These are phyloP conservation scores for Trichophyton simii DNA, from an alignment of 2,329 filamentous ascomycete genomes.

Conservation along the genomic window DNA sequence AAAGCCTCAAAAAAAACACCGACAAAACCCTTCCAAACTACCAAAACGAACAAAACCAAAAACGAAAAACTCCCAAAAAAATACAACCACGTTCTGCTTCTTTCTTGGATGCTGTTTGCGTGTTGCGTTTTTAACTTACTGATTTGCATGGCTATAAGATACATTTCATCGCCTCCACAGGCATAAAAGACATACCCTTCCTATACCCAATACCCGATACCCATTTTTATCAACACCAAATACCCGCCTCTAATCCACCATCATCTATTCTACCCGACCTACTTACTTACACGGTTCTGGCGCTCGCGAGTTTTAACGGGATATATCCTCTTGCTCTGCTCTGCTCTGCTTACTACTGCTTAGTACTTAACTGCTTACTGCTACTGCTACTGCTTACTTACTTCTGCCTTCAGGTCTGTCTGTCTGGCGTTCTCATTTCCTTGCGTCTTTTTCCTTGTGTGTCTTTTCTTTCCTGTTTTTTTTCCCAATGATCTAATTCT, in stretches of 20 bases:
- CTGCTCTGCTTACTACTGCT: too few species aligned
- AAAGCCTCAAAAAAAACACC: background rate
- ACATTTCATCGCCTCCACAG: background rate
- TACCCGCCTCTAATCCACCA: background rate
- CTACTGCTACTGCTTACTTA: background rate
- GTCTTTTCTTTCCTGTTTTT: too few species aligned
- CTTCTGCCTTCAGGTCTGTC: background rate
- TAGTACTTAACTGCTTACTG: too few species aligned
- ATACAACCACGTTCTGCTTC: background rate
- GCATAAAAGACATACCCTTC: background rate
- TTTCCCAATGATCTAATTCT: background rate
- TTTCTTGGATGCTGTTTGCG: background rate
- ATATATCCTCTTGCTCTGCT: background rate
- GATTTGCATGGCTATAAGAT: background rate
- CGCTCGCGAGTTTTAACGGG: background rate
- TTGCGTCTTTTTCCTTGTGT: too few species aligned
- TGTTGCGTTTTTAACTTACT: background rate
- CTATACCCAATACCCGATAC: background rate
- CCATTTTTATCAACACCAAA: background rate
- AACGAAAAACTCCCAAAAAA: background rate
- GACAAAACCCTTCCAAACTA: background rate
- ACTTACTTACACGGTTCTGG: background rate
- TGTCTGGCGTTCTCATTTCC: background rate
- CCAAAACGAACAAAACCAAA: background rate
- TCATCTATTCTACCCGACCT: background rate